Base-by-base conservation (phyloP, 1,284 basidiomycete species). In the Heterobasidion occidentale region DNA sequence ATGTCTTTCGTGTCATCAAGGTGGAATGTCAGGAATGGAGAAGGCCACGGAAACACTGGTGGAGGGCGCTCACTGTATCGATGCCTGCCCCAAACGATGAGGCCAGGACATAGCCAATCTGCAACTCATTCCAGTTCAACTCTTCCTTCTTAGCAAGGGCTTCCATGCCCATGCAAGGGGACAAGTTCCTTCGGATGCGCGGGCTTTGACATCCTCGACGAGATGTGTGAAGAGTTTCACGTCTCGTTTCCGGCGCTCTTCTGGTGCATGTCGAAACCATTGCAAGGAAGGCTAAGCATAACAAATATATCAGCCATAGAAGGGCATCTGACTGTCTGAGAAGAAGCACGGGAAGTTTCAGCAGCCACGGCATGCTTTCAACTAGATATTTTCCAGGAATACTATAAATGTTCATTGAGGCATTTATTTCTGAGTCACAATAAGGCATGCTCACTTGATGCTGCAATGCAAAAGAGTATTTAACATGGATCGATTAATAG, bases 351-450 rank as follows among this genome's bases (percentile, higher is more conserved):
- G 78, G 79, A 8, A 80, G 68, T 57, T 75, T 75, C 14, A 79
- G 66, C 1, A 80, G 69, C 70, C 76, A 77, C 0, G 78, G 77
- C 67, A 74, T 72, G 7, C 74, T 72, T 63, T 81, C 78, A 11
- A 80, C 78, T 6, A 78, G 61, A 57, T 78, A 79, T 63, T 79
- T 79, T 45, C 78, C 78, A 2, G 78, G 78, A 56, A 80, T 79
- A 58, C 77, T 80, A 27, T 27, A 27, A 27, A 27, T 3, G 54
- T n/a, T 19, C 3, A 11, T 48, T 20, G n/a, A 46, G 12, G 14
- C 27, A 6, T 27, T 48, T 52, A 38, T 42, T 0, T 19, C 42
- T 53, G 27, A 50, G 27, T 27, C 27, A 27, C 27, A 27, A 35
- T 36, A 7, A 11, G 2, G 11, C 3, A 7, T 12, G 47, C 57